These are phyloP conservation scores for Trifolium repens DNA, from an alignment of 306 rosid genomes.

Conservation along the genomic window DNA sequence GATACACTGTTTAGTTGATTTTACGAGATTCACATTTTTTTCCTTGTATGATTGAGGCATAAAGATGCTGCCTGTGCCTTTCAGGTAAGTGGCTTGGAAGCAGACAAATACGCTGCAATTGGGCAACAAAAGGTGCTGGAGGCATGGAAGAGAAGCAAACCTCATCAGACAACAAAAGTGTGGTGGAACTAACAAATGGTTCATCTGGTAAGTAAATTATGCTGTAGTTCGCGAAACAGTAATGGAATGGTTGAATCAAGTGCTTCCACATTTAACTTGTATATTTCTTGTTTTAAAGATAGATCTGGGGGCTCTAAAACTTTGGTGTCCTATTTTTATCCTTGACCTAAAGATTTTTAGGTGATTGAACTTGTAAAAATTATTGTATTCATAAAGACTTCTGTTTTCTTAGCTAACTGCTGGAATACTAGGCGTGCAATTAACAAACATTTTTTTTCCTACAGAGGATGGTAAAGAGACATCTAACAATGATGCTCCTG, in stretches of 20 bases:
- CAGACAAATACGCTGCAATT: slow-evolving; percentile 94
- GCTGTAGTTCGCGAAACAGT: slow-evolving; percentile 18
- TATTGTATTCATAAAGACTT: neutral
- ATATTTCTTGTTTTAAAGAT: slow-evolving; percentile 3
- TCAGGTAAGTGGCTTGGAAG: slow-evolving; percentile 99
- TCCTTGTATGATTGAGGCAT: slow-evolving; percentile 4
- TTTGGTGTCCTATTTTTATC: slow-evolving; percentile 1
- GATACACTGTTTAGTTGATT: neutral
- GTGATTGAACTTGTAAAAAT: slow-evolving; percentile 16
- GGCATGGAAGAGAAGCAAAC: slow-evolving; percentile 79
- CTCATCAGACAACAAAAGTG: slow-evolving; percentile 77
- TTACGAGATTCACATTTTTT: neutral
- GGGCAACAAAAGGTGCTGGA: slow-evolving; percentile 98
- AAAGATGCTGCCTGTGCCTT: slow-evolving; percentile 20
- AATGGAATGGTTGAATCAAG: slow-evolving; percentile 12
- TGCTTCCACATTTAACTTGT: slow-evolving; percentile 2
- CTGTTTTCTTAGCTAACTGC: slow-evolving; percentile 24
- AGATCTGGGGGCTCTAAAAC: slow-evolving; percentile 4
- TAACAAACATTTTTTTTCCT: slow-evolving; percentile 29
- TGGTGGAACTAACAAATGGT: slow-evolving; percentile 88
- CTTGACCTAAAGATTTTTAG: slow-evolving; percentile 18
- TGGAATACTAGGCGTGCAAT: slow-evolving; percentile 19
- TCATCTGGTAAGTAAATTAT: slow-evolving; percentile 71
- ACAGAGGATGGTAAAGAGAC: slow-evolving; percentile 96
- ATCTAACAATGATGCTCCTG: slow-evolving; percentile 78